Conservation (phyloP, 305 asterid species). For the Fraxinus nigra region DNA sequence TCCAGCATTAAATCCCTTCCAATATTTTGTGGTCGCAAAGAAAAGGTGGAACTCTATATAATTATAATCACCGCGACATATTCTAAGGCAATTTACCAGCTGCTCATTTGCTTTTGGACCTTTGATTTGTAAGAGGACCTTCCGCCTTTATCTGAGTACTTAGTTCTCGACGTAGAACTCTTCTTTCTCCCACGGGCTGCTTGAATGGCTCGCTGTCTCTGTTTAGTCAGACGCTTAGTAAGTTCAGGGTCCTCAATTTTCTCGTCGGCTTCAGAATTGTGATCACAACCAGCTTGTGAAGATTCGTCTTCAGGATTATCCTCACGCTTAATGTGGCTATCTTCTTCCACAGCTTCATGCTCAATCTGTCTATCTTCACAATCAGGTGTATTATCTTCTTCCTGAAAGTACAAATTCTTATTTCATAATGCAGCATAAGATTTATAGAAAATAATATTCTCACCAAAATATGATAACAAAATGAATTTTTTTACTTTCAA, state of each 20-base stretch:
- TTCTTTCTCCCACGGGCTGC: conserved; percentile 72
- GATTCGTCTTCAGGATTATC: conserved; percentile 25
- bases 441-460: neutral
- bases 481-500: neutral
- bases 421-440: conserved; percentile 4
- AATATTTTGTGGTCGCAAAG: neutral
- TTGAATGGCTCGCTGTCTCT: conserved; percentile 63
- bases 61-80: neutral
- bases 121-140: conserved; percentile 73
- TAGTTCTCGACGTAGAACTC: conserved; percentile 56
- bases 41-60: neutral
- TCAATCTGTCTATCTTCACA: conserved; percentile 13
- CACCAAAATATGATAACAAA: neutral
- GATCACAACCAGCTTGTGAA: conserved; percentile 20
- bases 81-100: conserved; percentile 35
- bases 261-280: conserved; percentile 29
- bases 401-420: conserved; percentile 34
- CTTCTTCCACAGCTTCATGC: conserved; percentile 19
- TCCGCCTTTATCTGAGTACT: conserved; percentile 88
- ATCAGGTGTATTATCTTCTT: conserved; percentile 30
- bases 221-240: conserved; percentile 55
- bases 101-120: conserved; percentile 51
- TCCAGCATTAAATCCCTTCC: neutral
- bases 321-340: conserved; percentile 17
- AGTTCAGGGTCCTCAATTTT: conserved; percentile 54